These are phyloP conservation scores for Pseudocercospora macadamiae DNA, from an alignment of 2,329 filamentous ascomycete genomes.

Conservation along the genomic window DNA sequence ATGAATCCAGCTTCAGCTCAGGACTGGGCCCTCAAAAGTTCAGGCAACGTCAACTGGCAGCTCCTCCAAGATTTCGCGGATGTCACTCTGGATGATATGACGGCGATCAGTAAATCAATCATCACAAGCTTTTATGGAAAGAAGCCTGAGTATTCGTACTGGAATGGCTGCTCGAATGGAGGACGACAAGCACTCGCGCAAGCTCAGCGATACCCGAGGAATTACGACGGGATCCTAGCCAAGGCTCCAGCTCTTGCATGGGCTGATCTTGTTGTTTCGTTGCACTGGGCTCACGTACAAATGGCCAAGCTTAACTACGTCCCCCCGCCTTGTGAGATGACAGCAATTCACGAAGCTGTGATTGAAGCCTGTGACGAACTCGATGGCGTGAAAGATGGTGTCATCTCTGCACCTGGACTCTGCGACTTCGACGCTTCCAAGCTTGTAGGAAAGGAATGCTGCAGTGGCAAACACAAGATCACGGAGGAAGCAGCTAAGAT, in stretches of 20 bases:
- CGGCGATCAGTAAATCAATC: slow-evolving; percentile 34
- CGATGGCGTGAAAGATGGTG: slow-evolving; percentile 37
- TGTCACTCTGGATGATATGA: slow-evolving; percentile 34
- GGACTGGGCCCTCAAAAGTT: slow-evolving; percentile 25
- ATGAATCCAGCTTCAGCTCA: neutral
- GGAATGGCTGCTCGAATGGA: slow-evolving; percentile 40
- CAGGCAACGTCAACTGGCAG: slow-evolving; percentile 37
- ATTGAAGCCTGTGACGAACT: slow-evolving; percentile 38
- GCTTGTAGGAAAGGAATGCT: slow-evolving; percentile 45
- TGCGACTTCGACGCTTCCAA: slow-evolving; percentile 30
- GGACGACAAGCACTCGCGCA: slow-evolving; percentile 41
- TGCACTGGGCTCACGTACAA: slow-evolving; percentile 27
- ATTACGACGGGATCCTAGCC: slow-evolving; percentile 43
- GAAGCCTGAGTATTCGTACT: slow-evolving; percentile 39
- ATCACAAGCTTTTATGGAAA: slow-evolving; percentile 35
- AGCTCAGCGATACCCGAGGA: slow-evolving; percentile 39
- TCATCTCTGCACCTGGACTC: slow-evolving; percentile 23
- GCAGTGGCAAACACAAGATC: slow-evolving; percentile 26
- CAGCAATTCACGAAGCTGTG: slow-evolving; percentile 34
- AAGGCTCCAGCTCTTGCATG: slow-evolving; percentile 40
- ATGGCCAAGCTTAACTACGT: slow-evolving; percentile 28
- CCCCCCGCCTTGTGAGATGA: slow-evolving; percentile 35
- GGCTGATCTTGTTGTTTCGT: slow-evolving; percentile 19
- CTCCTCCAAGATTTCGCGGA: slow-evolving; percentile 38
- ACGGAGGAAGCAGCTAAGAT: slow-evolving; percentile 15